These are phyloP conservation scores for Psilocybe cubensis DNA, from an alignment of 768 basidiomycete genomes.

Conservation along the genomic window DNA sequence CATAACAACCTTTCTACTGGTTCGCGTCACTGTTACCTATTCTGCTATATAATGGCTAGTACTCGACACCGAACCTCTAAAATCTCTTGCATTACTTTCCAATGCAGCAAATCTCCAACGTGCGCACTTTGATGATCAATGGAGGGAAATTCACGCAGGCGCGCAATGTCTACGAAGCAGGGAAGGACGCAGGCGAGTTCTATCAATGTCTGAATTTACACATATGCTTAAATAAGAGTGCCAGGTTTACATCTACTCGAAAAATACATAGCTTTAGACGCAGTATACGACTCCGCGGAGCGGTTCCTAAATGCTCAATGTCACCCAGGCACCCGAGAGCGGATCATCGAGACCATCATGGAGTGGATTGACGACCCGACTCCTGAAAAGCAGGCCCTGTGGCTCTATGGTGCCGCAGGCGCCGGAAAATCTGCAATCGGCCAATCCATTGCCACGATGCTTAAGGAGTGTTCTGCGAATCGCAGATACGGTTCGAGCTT, in stretches of 20 bases:
- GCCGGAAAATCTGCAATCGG: slow-evolving; percentile 27
- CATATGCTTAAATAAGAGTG: too few relatives aligned
- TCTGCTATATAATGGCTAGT: too few relatives aligned
- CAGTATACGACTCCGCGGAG: slow-evolving; percentile 15
- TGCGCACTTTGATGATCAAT: too few relatives aligned
- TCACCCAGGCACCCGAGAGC: slow-evolving; percentile 16
- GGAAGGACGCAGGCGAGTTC: too few relatives aligned
- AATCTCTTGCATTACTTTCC: too few relatives aligned
- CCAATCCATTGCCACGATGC: slow-evolving; percentile 28
- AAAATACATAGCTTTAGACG: not conserved
- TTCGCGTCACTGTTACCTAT: too few relatives aligned
- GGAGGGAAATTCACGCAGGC: too few relatives aligned
- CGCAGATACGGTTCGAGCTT: slow-evolving; percentile 2
- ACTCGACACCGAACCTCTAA: too few relatives aligned
- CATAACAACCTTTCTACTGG: too few relatives aligned
- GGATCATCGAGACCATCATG: slow-evolving; percentile 8
- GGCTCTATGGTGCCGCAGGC: slow-evolving; percentile 26
- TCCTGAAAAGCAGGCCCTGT: slow-evolving; percentile 5
- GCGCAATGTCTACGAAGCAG: too few relatives aligned
- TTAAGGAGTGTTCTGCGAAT: not conserved
- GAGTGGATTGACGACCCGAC: slow-evolving; percentile 8
- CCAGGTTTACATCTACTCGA: not conserved
- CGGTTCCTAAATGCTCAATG: slow-evolving; percentile 14
- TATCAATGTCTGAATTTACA: too few relatives aligned
- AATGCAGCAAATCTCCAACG: too few relatives aligned